Evolutionary conservation across 2,329 filamentous ascomycete genomes (phyloP), one percentile per base, ranked within the genome.

Genomic region (Alternaria triticimaculans): DNA sequence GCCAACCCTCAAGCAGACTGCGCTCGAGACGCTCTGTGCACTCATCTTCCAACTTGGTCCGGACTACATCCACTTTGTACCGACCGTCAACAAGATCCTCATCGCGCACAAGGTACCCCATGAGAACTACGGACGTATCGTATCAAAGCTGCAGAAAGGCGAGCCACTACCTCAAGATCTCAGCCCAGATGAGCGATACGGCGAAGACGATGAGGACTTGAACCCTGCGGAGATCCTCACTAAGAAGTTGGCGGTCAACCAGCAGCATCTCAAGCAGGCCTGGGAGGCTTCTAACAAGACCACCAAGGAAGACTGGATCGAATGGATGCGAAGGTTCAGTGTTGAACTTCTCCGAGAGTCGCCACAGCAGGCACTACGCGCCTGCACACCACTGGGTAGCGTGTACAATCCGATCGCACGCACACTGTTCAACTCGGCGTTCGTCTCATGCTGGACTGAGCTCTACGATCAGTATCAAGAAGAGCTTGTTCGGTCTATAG

Each of bases 381-480:
- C 96, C 46, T 99, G 96, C 78, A 96, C 95, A 43, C 92, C 92
- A 62, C 84, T 99, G 41, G 96, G 94, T 28, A 95, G 92, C 69
- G 90, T 96, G 14, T 97, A 98, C 79, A 90, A 94, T 41, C 95
- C 96, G 0, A 87, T 99, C 43, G 94, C 96, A 11, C 90, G 93
- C 61, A 95, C 96, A 74, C 85, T 99, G 3, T 99, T 99, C 86
- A 99, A 99, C 79, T 97, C 96, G 14, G 96, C 96, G 0, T 99
- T 99, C 74, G 95, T 98, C 2, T 98, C 95, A 5, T 99, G 96
- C 81, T 99, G 96, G 96, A 97, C 94, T 54, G 96, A 99, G 76
- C 84, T 99, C 5, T 99, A 97, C 75, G 94, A 97, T 69, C 92
- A 96, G 72, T 98, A 97, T 74, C 96, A 98, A 75, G 95, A 99